Percentiles rank a stretch among this genome's conserved stretches.
Conservation (phyloP, 2,329 filamentous ascomycete genomes). For the Huntiella moniliformis region DNA sequence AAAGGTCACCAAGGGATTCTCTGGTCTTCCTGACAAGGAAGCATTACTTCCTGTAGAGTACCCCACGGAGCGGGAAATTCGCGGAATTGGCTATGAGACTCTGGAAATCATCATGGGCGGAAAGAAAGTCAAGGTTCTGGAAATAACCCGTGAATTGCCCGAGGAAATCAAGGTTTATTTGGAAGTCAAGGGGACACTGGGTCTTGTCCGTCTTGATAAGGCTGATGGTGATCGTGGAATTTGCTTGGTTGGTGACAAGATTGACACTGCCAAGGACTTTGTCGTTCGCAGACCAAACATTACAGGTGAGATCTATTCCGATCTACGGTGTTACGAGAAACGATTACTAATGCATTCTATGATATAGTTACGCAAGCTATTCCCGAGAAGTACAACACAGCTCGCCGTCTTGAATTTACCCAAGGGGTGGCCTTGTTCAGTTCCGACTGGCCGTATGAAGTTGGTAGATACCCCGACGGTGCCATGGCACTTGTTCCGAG, state of each 20-base stretch:
- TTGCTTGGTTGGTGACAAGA: conserved; percentile 9
- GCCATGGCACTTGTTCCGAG: conserved; percentile 8
- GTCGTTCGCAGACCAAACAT: conserved; percentile 11
- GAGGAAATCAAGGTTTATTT: conserved; percentile 45
- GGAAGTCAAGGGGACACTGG: conserved; percentile 45
- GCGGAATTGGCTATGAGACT: conserved; percentile 36
- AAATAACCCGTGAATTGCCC: conserved; percentile 39
- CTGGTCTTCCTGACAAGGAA: conserved; percentile 39
- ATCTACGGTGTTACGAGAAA: not conserved
- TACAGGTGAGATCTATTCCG: conserved; percentile 4
- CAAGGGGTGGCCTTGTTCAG: conserved; percentile 28
- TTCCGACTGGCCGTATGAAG: conserved; percentile 14
- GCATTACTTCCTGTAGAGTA: conserved; percentile 47
- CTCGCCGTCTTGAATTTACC: conserved; percentile 21
- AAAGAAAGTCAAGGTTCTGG: conserved; percentile 34
- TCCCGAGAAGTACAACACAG: not conserved
- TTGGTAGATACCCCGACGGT: conserved; percentile 7
- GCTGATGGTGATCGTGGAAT: conserved; percentile 8
- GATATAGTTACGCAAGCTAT: conserved; percentile 3
- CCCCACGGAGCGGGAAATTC: conserved; percentile 38
- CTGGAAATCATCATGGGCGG: conserved; percentile 49
- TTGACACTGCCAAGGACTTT: conserved; percentile 9
- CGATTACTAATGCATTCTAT: not conserved
- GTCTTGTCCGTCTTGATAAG: conserved; percentile 47
- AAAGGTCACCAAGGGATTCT: conserved; percentile 30